Evolutionary conservation across 768 basidiomycete species (phyloP).

Genomic region (Leccinum variicolor): DNA sequence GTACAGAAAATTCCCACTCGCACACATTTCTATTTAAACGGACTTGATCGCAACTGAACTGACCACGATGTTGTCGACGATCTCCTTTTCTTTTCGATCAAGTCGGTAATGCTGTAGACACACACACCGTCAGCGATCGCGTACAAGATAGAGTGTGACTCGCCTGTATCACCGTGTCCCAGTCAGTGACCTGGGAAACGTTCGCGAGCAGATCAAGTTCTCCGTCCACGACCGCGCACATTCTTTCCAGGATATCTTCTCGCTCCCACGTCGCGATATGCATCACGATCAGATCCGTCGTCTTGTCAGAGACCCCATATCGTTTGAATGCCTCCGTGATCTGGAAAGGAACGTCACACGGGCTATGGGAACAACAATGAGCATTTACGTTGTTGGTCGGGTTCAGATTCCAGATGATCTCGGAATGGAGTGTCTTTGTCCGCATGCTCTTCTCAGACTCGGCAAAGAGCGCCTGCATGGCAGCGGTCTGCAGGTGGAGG

Average conservation of each 20-base stretch:
- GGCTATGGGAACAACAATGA: not conserved
- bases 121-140: not conserved
- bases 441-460: constrained; percentile 55
- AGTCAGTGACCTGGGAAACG: constrained; percentile 57
- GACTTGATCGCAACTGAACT: constrained; percentile 78
- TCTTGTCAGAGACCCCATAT: constrained; percentile 75
- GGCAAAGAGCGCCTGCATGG: constrained; percentile 78
- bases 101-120: constrained; percentile 64
- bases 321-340: constrained; percentile 86
- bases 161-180: constrained; percentile 74
- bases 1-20: no score
- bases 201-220: constrained; percentile 44
- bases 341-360: constrained; percentile 35
- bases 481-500: constrained; percentile 79
- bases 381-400: constrained; percentile 77
- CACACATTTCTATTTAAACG: no score
- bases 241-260: constrained; percentile 45
- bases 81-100: constrained; percentile 40
- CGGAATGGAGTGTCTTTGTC: constrained; percentile 88
- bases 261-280: constrained; percentile 48
- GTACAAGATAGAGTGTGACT: constrained; percentile 10
- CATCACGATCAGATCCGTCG: constrained; percentile 67
- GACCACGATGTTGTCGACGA: constrained; percentile 66
- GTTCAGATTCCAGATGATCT: constrained; percentile 83
- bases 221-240: constrained; percentile 61